Percentiles rank a stretch among this genome's conserved stretches.
Evolutionary conservation across 495 filamentous ascomycete species (phyloP).

Genomic region (Trichoderma virens): DNA sequence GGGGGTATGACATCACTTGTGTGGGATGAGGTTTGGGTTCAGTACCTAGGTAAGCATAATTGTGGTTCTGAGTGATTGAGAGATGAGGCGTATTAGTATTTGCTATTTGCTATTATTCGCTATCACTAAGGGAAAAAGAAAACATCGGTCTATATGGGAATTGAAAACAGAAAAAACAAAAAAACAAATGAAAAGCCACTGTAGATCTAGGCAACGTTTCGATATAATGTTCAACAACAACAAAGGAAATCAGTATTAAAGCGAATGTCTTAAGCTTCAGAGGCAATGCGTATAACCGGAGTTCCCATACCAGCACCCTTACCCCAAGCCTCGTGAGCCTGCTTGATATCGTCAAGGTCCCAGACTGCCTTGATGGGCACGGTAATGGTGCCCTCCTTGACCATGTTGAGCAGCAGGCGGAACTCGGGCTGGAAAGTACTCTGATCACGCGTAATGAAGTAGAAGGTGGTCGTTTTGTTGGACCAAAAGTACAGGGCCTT

Average conservation of each 20-base stretch:
- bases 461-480: conserved; percentile 27
- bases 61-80: too few species aligned
- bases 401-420: conserved; percentile 25
- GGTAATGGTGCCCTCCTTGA: conserved; percentile 25
- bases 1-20: background rate
- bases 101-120: too few species aligned
- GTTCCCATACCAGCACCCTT: conserved; percentile 27
- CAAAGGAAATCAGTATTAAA: background rate
- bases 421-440: conserved; percentile 24
- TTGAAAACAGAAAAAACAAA: background rate
- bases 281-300: conserved; percentile 25
- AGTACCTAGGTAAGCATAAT: too few species aligned
- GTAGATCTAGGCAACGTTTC: too few species aligned
- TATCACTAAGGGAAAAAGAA: too few species aligned
- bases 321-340: conserved; percentile 33
- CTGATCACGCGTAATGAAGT: conserved; percentile 26
- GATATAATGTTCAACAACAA: too few species aligned
- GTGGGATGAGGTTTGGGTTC: too few species aligned
- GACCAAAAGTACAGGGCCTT: conserved; percentile 19
- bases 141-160: background rate
- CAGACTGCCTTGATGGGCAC: conserved; percentile 33
- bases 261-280: conserved; percentile 3
- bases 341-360: conserved; percentile 32
- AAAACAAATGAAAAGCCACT: background rate
- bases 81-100: too few species aligned